Evolutionary conservation across 2,329 filamentous ascomycete species (phyloP).

Genomic region (Fusarium aywerte): DNA sequence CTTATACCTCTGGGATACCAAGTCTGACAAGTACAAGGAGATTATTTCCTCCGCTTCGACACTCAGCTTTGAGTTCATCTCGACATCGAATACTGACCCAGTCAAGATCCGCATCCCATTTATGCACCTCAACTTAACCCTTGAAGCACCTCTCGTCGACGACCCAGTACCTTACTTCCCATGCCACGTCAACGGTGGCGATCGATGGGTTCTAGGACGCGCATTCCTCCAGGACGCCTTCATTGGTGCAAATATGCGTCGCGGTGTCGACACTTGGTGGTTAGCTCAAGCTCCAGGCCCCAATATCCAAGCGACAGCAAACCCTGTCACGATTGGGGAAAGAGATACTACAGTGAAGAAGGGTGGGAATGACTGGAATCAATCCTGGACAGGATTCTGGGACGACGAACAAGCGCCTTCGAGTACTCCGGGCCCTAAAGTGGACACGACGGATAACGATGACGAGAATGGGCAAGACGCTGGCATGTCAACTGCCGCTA

Average conservation of each 20-base stretch:
- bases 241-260: slow-evolving; percentile 54
- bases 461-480: background rate
- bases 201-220: slow-evolving; percentile 52
- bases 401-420: background rate
- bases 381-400: slow-evolving; percentile 28
- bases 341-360: slow-evolving; percentile 8
- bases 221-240: slow-evolving; percentile 59
- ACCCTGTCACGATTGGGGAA: background rate
- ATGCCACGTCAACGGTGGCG: slow-evolving; percentile 48
- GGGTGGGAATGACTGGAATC: slow-evolving; percentile 28
- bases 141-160: background rate
- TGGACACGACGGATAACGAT: background rate
- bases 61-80: slow-evolving; percentile 4
- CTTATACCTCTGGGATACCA: slow-evolving; percentile 4
- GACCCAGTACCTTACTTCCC: slow-evolving; percentile 47
- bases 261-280: slow-evolving; percentile 30
- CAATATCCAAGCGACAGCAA: background rate
- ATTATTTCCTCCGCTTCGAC: background rate
- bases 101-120: slow-evolving; percentile 4
- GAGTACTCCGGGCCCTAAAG: background rate
- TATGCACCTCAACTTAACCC: slow-evolving; percentile 16
- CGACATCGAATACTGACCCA: background rate
- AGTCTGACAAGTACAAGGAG: background rate
- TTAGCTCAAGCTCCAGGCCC: slow-evolving; percentile 30
- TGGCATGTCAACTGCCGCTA: background rate